Conservation (phyloP, 2,329 filamentous ascomycete genomes). For the Aspergillus piperis region DNA sequence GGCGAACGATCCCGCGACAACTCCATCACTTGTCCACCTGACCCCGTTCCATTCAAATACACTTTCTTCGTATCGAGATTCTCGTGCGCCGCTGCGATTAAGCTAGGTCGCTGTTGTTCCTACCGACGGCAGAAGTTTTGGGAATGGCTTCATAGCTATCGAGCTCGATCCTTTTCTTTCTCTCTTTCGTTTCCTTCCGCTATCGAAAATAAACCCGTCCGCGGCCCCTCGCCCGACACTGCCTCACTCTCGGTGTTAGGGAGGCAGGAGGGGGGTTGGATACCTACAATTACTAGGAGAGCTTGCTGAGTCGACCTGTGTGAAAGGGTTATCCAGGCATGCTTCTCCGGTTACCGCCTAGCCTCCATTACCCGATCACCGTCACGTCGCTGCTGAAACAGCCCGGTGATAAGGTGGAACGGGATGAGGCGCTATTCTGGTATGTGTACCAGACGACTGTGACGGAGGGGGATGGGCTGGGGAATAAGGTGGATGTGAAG, state of each 20-base stretch:
- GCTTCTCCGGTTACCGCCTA: slow-evolving; percentile 50
- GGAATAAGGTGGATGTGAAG: slow-evolving; percentile 69
- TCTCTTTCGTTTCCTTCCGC: slow-evolving; percentile 2
- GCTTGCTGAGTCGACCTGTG: not conserved
- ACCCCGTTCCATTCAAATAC: not conserved
- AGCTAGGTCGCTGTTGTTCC: slow-evolving; percentile 1
- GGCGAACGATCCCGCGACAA: slow-evolving; percentile 9
- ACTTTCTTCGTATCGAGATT: not conserved
- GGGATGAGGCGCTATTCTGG: slow-evolving; percentile 76
- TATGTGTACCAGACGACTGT: slow-evolving; percentile 81
- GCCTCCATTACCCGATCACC: slow-evolving; percentile 89
- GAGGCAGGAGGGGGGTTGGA: slow-evolving; percentile 5
- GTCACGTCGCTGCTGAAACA: slow-evolving; percentile 80
- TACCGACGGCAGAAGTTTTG: slow-evolving; percentile 10
- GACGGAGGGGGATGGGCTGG: slow-evolving; percentile 68
- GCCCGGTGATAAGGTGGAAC: slow-evolving; percentile 72
- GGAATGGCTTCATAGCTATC: slow-evolving; percentile 24
- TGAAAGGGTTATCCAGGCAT: slow-evolving; percentile 33
- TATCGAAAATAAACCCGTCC: not conserved
- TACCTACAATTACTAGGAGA: not conserved
- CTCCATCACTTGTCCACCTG: not conserved
- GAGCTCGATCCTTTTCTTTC: not conserved
- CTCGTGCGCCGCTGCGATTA: not conserved
- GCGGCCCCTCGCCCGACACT: not conserved
- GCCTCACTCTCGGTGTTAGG: not conserved